Base-by-base conservation (phyloP, 2,329 filamentous ascomycete genomes). In the Cercospora beticola region DNA sequence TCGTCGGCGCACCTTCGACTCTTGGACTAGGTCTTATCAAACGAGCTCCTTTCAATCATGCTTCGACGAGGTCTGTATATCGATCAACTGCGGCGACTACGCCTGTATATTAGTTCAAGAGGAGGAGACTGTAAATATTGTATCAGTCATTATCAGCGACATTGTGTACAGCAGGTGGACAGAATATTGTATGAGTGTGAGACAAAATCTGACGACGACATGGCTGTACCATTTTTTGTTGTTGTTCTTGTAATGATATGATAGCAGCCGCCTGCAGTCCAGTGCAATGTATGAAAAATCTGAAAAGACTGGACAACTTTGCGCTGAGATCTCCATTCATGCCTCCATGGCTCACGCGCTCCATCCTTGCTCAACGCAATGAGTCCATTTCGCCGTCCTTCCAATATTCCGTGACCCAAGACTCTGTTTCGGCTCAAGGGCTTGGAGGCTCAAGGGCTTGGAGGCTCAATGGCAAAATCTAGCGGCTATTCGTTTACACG, bases 401-500 rank as follows among this genome's bases (percentile, higher is more conserved):
- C 2, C 14, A n/a, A n/a, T 40, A 5, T 18, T 30, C 14, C 26
- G 30, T 33, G 26, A 58, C 14, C 54, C 54, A 58, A 58, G 54
- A 28, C 14, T 54, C 1, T 12, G 1, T 33, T 18, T 62, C 59
- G 59, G 36, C 36, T 43, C n/a, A 43, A 23, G 23, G 23, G 18
- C 33, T 43, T 40, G 31, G 59, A n/a, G 14, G 23, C 26, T n/a
- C 33, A 30, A 9, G n/a, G n/a, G n/a, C 33, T 43, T 40, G 31
- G 59, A n/a, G 14, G 23, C 26, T n/a, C 33, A 30, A 9, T 26
- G 21, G 59, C 26, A 62, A 30, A 28, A 18, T 8, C 26, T 28
- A 26, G 31, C 36, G 59, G 59, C 59, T 62, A 46, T 43, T 40
- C 59, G 59, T 62, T 62, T 62, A 64, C 30, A 57, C 49, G 62